These are phyloP conservation scores for Fulvia fulva DNA, from an alignment of 2,329 filamentous ascomycete species.

Conservation along the genomic window DNA sequence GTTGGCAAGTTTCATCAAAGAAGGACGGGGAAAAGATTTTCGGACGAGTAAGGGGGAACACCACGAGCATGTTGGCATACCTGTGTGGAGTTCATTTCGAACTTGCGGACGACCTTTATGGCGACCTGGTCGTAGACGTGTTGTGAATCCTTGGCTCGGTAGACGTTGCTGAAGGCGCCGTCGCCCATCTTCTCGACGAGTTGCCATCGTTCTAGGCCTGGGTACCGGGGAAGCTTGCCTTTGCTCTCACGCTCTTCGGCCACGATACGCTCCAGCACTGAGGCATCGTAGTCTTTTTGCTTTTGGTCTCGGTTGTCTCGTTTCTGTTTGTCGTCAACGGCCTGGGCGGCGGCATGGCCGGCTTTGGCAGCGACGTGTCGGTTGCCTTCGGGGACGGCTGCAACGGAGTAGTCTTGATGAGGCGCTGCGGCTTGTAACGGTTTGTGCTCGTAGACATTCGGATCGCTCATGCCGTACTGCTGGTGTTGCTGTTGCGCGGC, in stretches of 20 bases:
- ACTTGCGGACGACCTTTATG: conserved; percentile 98
- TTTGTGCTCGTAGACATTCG: conserved; percentile 58
- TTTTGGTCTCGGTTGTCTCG: conserved; percentile 45
- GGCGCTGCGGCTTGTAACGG: conserved; percentile 46
- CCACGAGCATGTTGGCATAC: conserved; percentile 57
- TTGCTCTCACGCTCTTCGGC: conserved; percentile 86
- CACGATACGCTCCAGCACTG: conserved; percentile 77
- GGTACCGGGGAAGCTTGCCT: conserved; percentile 80
- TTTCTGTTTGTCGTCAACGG: conserved; percentile 60
- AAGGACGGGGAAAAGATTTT: conserved; percentile 10
- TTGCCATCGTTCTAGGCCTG: conserved; percentile 79
- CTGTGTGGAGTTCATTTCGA: conserved; percentile 98
- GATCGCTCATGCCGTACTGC: conserved; percentile 54
- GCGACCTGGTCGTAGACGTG: conserved; percentile 76
- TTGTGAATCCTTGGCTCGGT: conserved; percentile 73
- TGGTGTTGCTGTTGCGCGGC: conserved; percentile 22
- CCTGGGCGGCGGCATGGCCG: conserved; percentile 60
- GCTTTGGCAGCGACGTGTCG: conserved; percentile 66
- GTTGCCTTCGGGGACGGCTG: conserved; percentile 52
- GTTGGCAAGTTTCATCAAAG: conserved; percentile 11
- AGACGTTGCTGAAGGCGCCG: conserved; percentile 98
- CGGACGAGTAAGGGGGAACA: conserved; percentile 22
- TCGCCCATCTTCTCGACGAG: conserved; percentile 97
- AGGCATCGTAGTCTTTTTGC: conserved; percentile 52
- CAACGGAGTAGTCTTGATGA: conserved; percentile 59